Conservation (phyloP, 1,139 yeast species). For the Meyerozyma athensensis region DNA sequence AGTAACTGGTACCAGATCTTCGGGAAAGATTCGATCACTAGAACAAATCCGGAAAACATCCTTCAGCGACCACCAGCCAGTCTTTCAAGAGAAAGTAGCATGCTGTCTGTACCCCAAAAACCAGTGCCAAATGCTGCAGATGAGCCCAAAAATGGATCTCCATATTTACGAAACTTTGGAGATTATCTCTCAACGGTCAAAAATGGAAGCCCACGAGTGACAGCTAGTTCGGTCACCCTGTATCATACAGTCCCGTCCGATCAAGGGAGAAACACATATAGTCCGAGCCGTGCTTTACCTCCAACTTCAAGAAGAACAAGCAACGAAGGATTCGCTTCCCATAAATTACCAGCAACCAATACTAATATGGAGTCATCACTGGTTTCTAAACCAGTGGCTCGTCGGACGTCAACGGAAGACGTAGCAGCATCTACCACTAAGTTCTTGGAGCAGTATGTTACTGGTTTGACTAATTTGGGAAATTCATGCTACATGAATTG, state of each 20-base stretch:
- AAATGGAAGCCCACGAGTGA: not conserved
- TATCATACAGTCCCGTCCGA: not conserved
- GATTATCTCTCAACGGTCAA: conserved; percentile 39
- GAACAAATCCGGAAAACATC: conserved; percentile 12
- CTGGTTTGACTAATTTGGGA: conserved; percentile 77
- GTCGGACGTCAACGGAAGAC: too few species aligned
- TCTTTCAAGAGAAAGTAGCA: conserved; percentile 15
- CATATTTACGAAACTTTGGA: conserved; percentile 34
- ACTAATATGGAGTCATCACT: too few species aligned
- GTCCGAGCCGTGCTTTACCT: too few species aligned
- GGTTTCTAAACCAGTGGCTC: too few species aligned
- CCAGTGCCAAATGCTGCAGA: conserved; percentile 8
- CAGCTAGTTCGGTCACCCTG: not conserved
- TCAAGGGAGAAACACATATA: too few species aligned
- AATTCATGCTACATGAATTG: conserved; percentile 95
- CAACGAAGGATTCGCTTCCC: too few species aligned
- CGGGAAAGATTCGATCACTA: conserved; percentile 28
- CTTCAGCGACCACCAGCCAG: conserved; percentile 23
- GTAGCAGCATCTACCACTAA: conserved; percentile 15
- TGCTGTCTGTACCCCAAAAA: conserved; percentile 10
- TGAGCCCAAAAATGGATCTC: conserved; percentile 13
- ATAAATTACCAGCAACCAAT: too few species aligned
- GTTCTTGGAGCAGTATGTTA: conserved; percentile 31
- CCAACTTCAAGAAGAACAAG: too few species aligned
- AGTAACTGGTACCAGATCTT: conserved; percentile 29